Evolutionary conservation across 192 early-diverging fungal species (phyloP).

Genomic region (Dimargaris cristalligena): DNA sequence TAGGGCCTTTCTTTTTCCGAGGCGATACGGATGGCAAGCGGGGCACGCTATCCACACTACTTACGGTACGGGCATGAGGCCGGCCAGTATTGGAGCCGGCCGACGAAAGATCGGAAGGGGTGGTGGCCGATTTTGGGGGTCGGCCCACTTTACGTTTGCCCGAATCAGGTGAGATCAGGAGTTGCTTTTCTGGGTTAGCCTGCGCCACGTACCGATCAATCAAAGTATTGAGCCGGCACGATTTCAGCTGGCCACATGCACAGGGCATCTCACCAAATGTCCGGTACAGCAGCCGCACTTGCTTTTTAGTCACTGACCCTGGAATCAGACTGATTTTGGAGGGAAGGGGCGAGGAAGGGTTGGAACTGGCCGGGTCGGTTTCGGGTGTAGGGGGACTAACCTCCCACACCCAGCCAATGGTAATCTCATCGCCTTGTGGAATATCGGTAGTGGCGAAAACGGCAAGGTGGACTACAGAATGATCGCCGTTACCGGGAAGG

Average conservation of each 20-base stretch:
- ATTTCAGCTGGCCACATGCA: not conserved
- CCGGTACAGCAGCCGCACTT: not conserved
- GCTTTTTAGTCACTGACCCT: not conserved
- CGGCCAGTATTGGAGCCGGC: too few species aligned
- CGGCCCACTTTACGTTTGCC: not conserved
- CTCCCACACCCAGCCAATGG: slow-evolving; percentile 56
- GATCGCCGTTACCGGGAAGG: slow-evolving; percentile 23
- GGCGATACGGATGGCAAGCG: not conserved
- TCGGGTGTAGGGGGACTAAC: slow-evolving; percentile 10
- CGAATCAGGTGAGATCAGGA: not conserved
- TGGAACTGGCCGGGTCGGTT: too few species aligned
- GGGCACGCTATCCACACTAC: too few species aligned
- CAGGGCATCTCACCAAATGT: slow-evolving; percentile 3
- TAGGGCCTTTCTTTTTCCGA: not conserved
- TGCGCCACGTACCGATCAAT: not conserved
- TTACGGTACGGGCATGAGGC: too few species aligned
- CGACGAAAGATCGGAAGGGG: not conserved
- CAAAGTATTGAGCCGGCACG: not conserved
- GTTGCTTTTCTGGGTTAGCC: not conserved
- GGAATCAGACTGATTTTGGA: not conserved
- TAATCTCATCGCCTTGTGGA: slow-evolving; percentile 45
- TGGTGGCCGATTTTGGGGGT: not conserved
- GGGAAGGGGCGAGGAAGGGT: not conserved
- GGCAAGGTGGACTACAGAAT: slow-evolving; percentile 40
- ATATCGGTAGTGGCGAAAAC: slow-evolving; percentile 43